Base-by-base conservation (phyloP, 192 early-diverging fungal genomes). In the Thoreauomyces humboldtii region DNA sequence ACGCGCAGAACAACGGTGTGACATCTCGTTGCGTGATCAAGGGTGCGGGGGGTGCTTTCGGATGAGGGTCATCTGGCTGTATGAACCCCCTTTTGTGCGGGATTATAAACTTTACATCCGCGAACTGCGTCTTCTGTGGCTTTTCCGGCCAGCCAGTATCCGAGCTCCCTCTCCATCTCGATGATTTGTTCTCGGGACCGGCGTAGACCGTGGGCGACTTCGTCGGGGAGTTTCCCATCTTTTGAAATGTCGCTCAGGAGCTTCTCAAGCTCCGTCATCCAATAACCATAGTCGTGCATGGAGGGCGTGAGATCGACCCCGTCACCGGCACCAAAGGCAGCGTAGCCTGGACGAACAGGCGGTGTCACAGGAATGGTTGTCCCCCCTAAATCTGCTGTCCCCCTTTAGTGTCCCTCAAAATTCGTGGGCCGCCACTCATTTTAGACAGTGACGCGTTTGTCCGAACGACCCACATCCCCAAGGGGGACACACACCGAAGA, bases 141-240 rank as follows among this genome's bases (percentile, higher is more conserved):
- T 35, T 50, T 69, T 14, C 59, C 72, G n/a, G 72, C 72, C 7
- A 68, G 48, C 55, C 66, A 73, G 7, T 5, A 42, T 7, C 66
- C 64, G 9, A 68, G 51, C n/a, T 69, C 61, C 11, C 35, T 32
- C 36, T 73, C 38, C 51, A 69, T 19, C 28, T 14, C 5, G 21
- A 11, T 42, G n/a, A 69, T 37, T 28, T 69, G 59, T 19, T 61
- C 38, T 4, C 53, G 14, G 22, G 24, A 52, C n/a, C 59, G 28
- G n/a, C 25, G 9, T 14, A 59, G n/a, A 15, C 55, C 37, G 15
- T 69, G 59, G 19, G 59, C 36, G 19, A 19, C 32, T 28, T 52
- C 59, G 12, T 50, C 24, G 24, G 19, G n/a, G 3, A 61, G 59
- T 11, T 14, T 36, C 14, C 12, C 36, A n/a, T n/a, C n/a, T 7